Percentiles rank a stretch among this genome's conserved stretches.
phyloP scores from a whole-genome alignment of 1,139 yeast genomes.

The Arxiozyma heterogenica region DNA sequence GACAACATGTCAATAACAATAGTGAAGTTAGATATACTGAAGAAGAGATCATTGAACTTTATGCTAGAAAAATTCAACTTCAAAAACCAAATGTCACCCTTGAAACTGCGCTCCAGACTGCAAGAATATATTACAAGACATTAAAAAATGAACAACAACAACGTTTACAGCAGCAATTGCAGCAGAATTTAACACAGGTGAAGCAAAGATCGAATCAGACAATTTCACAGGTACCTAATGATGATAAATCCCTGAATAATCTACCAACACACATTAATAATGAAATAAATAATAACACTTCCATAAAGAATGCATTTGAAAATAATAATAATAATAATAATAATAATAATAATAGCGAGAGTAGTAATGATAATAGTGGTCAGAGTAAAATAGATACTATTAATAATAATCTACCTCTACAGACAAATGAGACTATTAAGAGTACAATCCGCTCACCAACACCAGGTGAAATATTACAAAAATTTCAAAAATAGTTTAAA shows the following conservation, averaged over 20 bases:
- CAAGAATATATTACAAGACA: constrained; percentile 24
- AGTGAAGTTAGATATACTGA: constrained; percentile 21
- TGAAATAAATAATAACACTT: not conserved
- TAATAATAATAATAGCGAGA: no score
- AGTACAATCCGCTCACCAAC: constrained; percentile 23
- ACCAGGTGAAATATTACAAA: constrained; percentile 29
- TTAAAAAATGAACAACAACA: constrained; percentile 12
- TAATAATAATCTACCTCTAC: not conserved
- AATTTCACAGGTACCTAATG: constrained; percentile 4
- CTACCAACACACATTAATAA: not conserved
- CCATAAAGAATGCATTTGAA: not conserved
- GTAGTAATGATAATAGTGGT: not conserved
- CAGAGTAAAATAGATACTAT: not conserved
- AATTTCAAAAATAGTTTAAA: constrained; percentile 22
- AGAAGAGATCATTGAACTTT: constrained; percentile 27
- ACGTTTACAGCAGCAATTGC: constrained; percentile 11
- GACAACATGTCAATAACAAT: not conserved
- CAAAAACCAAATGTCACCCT: constrained; percentile 28
- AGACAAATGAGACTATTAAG: not conserved
- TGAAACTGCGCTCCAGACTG: constrained; percentile 29
- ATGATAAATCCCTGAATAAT: not conserved
- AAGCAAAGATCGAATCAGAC: not conserved
- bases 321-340: no score
- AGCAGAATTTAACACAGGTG: not conserved
- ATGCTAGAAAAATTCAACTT: constrained; percentile 24